Percentiles rank a stretch among this genome's conserved stretches.
These are phyloP conservation scores for Candida sithepensis DNA, from an alignment of 805 yeast genomes.

Conservation along the genomic window DNA sequence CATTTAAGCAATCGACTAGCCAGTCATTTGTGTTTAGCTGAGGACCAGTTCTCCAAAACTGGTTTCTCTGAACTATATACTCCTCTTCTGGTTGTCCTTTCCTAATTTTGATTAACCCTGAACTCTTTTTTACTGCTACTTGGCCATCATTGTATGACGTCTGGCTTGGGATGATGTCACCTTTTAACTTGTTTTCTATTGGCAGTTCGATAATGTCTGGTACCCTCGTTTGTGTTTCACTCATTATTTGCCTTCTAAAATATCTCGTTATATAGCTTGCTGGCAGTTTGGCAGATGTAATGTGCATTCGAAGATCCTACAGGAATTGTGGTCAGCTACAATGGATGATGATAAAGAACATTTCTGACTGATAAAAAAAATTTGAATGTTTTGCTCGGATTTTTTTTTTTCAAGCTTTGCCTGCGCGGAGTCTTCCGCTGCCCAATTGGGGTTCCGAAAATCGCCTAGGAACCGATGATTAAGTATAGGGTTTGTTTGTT, in stretches of 20 bases:
- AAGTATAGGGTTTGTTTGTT: no score
- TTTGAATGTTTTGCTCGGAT: background rate
- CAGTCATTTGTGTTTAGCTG: conserved; percentile 43
- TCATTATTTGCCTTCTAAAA: background rate
- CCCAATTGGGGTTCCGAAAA: background rate
- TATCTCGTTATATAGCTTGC: no score
- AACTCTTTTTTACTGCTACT: conserved; percentile 41
- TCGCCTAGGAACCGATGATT: no score
- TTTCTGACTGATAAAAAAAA: no score
- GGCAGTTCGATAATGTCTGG: background rate
- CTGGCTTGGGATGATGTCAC: background rate
- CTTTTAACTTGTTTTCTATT: background rate
- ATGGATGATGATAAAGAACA: background rate
- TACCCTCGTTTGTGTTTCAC: background rate
- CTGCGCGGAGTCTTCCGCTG: background rate
- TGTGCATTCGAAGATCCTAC: no score
- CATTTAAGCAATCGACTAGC: conserved; percentile 27
- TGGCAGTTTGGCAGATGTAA: no score
- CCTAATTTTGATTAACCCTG: conserved; percentile 48
- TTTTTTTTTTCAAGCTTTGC: background rate
- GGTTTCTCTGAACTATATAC: conserved; percentile 46
- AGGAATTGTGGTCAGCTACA: no score
- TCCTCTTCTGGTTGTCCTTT: conserved; percentile 72
- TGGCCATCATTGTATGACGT: conserved; percentile 33
- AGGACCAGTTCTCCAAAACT: conserved; percentile 58